Conservation (phyloP, 192 early-diverging fungal genomes). For the Backusella macrospora region DNA sequence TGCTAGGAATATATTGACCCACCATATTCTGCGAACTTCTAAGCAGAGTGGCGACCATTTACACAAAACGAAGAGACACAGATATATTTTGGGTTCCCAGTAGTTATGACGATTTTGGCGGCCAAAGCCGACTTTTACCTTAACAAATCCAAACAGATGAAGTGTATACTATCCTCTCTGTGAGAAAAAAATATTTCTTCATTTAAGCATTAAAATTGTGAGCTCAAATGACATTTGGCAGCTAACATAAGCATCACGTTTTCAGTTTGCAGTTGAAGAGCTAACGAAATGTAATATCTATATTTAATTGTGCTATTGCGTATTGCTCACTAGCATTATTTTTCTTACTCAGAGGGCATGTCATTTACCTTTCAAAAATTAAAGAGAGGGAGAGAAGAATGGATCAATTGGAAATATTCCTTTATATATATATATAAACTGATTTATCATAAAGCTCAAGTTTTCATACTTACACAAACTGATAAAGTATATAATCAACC, state of each 20-base stretch:
- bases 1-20: background rate
- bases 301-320: background rate
- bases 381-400: background rate
- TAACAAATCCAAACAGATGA: background rate
- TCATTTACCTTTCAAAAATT: background rate
- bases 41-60: background rate
- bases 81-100: background rate
- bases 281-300: background rate
- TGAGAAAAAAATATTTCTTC: background rate
- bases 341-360: background rate
- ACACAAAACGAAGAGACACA: background rate
- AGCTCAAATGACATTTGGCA: background rate
- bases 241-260: background rate
- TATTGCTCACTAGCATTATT: background rate
- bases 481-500: background rate
- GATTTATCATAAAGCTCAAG: background rate
- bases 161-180: background rate
- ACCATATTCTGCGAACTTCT: background rate
- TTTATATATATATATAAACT: background rate
- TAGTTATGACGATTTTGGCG: background rate
- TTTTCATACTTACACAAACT: background rate
- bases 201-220: background rate
- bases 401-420: background rate
- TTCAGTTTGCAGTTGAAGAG: background rate
- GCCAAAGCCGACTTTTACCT: constrained; percentile 5